Conservation (phyloP, 2,329 filamentous ascomycete species). For the Hypoxylon sp. region DNA sequence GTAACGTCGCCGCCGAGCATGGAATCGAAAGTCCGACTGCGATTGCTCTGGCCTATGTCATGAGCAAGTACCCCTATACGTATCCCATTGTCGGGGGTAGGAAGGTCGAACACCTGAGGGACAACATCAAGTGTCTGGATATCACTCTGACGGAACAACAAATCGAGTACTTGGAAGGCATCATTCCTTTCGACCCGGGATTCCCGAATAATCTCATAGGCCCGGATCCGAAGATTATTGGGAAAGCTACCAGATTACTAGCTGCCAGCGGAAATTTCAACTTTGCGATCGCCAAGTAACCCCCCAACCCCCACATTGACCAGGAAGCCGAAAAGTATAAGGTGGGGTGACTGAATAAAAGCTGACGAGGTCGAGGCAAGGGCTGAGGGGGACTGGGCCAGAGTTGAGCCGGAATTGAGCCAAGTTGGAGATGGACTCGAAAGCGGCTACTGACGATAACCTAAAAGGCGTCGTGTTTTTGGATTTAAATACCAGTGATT, state of each 20-base stretch:
- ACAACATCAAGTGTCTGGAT: conserved; percentile 68
- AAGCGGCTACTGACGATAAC: too few species aligned
- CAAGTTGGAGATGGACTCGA: too few species aligned
- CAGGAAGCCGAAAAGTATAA: background rate
- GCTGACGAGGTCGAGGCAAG: too few species aligned
- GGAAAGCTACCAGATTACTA: background rate
- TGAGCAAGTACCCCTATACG: conserved; percentile 63
- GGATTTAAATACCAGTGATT: too few species aligned
- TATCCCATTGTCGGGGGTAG: conserved; percentile 66
- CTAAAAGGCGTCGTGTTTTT: too few species aligned
- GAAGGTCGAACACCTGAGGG: conserved; percentile 64
- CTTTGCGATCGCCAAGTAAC: conserved; percentile 1
- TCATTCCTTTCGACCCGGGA: conserved; percentile 66
- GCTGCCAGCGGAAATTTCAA: conserved; percentile 1
- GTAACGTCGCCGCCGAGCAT: conserved; percentile 70
- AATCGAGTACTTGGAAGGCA: conserved; percentile 65
- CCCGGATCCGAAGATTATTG: background rate
- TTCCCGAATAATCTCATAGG: conserved; percentile 58
- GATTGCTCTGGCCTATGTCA: conserved; percentile 67
- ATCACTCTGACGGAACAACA: conserved; percentile 65
- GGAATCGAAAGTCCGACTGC: conserved; percentile 68
- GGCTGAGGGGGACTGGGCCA: too few species aligned
- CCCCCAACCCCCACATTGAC: background rate
- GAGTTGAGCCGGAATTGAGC: too few species aligned
- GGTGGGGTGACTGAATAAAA: background rate